Base-by-base conservation (phyloP, 176 grass and related monocot species). In the Elaeis guineensis region DNA sequence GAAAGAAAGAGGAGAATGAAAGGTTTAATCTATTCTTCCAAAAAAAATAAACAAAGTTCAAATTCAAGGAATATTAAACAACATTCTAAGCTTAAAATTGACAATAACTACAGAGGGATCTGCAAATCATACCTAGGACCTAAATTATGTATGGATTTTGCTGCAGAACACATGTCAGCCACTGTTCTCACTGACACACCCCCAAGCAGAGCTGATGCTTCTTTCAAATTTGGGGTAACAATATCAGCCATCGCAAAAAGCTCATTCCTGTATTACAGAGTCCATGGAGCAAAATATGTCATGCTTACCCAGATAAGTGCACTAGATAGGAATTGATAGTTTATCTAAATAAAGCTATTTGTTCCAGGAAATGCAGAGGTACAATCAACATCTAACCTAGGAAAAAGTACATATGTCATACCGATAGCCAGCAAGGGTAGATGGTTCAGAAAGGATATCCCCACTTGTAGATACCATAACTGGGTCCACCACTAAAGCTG, bases 401-500 rank as follows among this genome's bases (percentile, higher is more conserved):
- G 9, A 63, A 48, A 70, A 19, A 63, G 17, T 35, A 48, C 23
- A 49, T 69, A 5, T 20, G 20, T 0, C 20, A 5, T 77, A 85
- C 93, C 87, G 80, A 76, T 83, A 97, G 65, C 35, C 69, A 57
- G 70, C 25, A n/a, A 91, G 59, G 70, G 87, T 83, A 57, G 84
- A 84, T 51, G 81, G 55, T 64, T 64, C 87, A 30, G 84, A 85
- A 75, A 97, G 92, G 50, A 54, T 61, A 75, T 97, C 76, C 51
- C 92, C 92, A 35, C 87, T 91, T 51, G 92, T 97, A 69, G 92
- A 91, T 51, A 97, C 84, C 92, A 97, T 80, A 74, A 97, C 87
- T 39, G 92, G 92, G 91, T 97, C 92, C 57, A 97, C 92, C 62
- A 97, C 87, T 83, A 97, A 77, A 88, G 92, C 92, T 91, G 92